Evolutionary conservation across 352 stramenopile genomes (phyloP).

Genomic region (Pythium inflatum): DNA sequence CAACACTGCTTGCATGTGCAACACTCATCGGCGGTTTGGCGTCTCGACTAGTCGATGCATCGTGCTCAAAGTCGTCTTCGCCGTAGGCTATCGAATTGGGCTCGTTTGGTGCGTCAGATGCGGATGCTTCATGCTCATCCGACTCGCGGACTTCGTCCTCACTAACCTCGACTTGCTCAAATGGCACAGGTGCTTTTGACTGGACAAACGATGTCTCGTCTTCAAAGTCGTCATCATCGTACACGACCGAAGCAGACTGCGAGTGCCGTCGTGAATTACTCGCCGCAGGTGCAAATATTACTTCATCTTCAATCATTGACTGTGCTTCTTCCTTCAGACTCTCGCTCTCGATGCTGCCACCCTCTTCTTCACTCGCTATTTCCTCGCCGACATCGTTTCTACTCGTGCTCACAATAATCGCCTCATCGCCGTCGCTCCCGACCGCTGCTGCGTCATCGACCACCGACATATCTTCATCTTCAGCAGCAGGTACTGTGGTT

Average conservation of each 20-base stretch:
- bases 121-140: too few relatives aligned
- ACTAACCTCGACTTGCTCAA: neutral
- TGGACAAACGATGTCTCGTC: constrained; percentile 6
- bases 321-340: neutral
- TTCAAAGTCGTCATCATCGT: constrained; percentile 27
- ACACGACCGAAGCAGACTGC: constrained; percentile 5
- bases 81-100: constrained; percentile 9
- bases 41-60: neutral
- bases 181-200: neutral
- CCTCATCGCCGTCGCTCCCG: too few relatives aligned
- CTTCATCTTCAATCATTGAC: constrained; percentile 4
- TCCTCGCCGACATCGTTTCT: neutral
- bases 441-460: neutral
- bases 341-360: neutral
- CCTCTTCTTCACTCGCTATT: neutral
- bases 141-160: neutral
- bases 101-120: constrained; percentile 10
- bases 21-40: neutral
- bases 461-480: neutral
- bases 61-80: constrained; percentile 52
- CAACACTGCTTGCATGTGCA: neutral
- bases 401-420: too few relatives aligned
- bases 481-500: neutral
- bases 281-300: neutral
- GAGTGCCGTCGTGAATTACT: neutral